These are phyloP conservation scores for Telopea speciosissima DNA, from an alignment of 177 flowering plant species.

Conservation along the genomic window DNA sequence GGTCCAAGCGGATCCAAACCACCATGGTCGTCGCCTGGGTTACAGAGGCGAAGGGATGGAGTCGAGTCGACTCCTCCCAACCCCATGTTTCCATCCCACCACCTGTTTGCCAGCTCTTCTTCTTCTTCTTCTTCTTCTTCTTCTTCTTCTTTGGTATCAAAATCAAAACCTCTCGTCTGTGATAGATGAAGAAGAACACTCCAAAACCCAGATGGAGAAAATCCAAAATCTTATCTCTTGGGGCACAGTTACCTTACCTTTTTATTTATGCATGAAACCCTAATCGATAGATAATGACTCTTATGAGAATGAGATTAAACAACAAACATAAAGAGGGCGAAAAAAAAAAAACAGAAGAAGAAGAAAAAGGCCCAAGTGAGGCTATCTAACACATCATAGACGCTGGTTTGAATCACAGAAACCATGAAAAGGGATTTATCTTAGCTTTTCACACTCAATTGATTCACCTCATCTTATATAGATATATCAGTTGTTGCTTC, in stretches of 20 bases:
- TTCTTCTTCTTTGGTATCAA: background rate
- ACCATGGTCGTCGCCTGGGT: constrained; percentile 28
- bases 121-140: background rate
- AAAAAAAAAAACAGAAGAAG: background rate
- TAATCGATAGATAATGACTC: constrained; percentile 18
- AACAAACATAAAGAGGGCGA: background rate
- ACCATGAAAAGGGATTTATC: background rate
- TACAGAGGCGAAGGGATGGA: constrained; percentile 49
- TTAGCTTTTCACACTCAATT: background rate
- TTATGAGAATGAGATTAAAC: background rate
- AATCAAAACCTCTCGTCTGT: background rate
- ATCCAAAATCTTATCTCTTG: constrained; percentile 32
- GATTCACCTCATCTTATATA: background rate
- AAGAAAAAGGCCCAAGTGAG: constrained; percentile 2
- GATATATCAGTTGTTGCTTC: background rate
- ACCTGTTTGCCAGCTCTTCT: constrained; percentile 55
- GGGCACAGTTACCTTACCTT: constrained; percentile 13
- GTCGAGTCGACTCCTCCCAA: constrained; percentile 44
- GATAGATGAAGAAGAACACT: constrained; percentile 1
- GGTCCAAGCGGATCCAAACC: constrained; percentile 28
- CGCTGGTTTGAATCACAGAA: constrained; percentile 1
- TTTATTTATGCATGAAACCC: constrained; percentile 28
- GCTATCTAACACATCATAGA: too few relatives aligned
- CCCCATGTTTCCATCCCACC: constrained; percentile 80
- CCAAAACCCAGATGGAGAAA: constrained; percentile 10